phyloP scores from a whole-genome alignment of 352 stramenopile species.

The Hyaloperonospora brassicae region DNA sequence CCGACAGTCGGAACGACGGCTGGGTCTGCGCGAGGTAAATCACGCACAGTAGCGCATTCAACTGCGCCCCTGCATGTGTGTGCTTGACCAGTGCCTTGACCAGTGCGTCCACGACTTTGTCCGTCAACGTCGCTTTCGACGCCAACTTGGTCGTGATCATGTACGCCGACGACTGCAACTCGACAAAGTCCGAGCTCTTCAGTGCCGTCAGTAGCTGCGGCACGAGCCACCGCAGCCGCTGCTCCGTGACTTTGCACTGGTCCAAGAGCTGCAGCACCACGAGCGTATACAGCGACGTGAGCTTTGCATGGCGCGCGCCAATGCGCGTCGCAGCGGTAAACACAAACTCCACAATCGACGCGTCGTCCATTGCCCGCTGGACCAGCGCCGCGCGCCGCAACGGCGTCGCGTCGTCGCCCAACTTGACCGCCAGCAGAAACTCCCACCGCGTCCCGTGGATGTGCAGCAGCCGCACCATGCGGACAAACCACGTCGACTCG shows the following conservation, averaged over 20 bases:
- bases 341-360: constrained; percentile 70
- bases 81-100: constrained; percentile 76
- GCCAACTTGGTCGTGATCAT: constrained; percentile 82
- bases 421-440: constrained; percentile 76
- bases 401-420: constrained; percentile 34
- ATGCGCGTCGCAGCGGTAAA: constrained; percentile 56
- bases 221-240: constrained; percentile 71
- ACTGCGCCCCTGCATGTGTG: constrained; percentile 49
- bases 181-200: constrained; percentile 54
- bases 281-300: constrained; percentile 82
- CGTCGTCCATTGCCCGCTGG: constrained; percentile 62
- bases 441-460: constrained; percentile 76
- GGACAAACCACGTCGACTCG: constrained; percentile 77
- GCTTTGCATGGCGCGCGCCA: constrained; percentile 56
- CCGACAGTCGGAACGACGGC: constrained; percentile 49
- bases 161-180: constrained; percentile 75
- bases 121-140: constrained; percentile 65
- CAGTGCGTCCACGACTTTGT: constrained; percentile 63
- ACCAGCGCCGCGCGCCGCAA: constrained; percentile 63
- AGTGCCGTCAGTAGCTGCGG: constrained; percentile 65
- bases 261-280: constrained; percentile 79
- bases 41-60: constrained; percentile 68
- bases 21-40: constrained; percentile 73
- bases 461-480: constrained; percentile 78
- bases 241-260: constrained; percentile 46